phyloP scores from a whole-genome alignment of 352 stramenopile species.

The Globisporangium parvum region DNA sequence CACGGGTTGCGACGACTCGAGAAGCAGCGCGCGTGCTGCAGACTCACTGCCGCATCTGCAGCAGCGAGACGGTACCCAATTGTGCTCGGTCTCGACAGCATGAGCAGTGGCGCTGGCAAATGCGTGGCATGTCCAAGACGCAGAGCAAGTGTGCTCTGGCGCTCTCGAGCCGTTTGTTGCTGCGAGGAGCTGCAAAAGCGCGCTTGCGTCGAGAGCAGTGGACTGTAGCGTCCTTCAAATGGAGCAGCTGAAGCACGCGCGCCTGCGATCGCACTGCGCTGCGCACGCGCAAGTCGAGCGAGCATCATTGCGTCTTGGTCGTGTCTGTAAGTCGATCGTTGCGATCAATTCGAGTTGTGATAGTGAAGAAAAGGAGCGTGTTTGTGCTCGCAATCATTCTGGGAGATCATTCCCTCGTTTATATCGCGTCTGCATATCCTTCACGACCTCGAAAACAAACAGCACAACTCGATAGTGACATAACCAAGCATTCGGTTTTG shows the following conservation, averaged over 20 bases:
- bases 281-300: background rate
- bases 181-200: background rate
- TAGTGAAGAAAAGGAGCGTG: too few species aligned
- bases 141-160: background rate
- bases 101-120: background rate
- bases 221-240: background rate
- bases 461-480: too few species aligned
- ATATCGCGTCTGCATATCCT: too few species aligned
- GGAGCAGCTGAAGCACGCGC: too few species aligned
- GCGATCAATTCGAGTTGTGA: too few species aligned
- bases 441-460: too few species aligned
- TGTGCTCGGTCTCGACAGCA: background rate
- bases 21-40: conserved; percentile 24
- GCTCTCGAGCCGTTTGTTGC: background rate
- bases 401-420: too few species aligned
- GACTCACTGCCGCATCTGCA: background rate
- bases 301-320: background rate
- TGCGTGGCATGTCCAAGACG: background rate
- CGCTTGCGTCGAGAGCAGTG: background rate
- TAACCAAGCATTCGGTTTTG: too few species aligned
- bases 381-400: too few species aligned
- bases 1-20: conserved; percentile 33
- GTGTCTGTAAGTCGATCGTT: too few species aligned
- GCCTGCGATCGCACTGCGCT: background rate
- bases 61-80: background rate